phyloP scores from a whole-genome alignment of 2,329 filamentous ascomycete genomes.

The Paraconiothyrium brasiliense region DNA sequence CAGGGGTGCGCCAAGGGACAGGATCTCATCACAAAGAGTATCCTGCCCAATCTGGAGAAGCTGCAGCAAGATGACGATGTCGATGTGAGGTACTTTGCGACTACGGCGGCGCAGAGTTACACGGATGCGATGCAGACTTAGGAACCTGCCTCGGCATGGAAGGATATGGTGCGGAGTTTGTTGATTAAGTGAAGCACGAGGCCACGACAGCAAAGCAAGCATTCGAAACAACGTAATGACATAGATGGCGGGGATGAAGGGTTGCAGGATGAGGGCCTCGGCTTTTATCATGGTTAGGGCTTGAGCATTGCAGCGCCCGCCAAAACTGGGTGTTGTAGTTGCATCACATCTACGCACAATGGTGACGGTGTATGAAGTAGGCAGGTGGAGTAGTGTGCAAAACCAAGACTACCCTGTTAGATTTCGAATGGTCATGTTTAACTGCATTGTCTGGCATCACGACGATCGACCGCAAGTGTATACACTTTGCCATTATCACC shows the following conservation, averaged over 20 bases:
- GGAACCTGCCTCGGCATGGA: slow-evolving; percentile 18
- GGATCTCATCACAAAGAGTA: slow-evolving; percentile 84
- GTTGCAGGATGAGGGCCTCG: slow-evolving; percentile 31
- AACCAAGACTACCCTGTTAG: slow-evolving; percentile 42
- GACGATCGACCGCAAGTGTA: too few relatives aligned
- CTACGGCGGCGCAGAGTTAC: slow-evolving; percentile 75
- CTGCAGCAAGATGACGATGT: slow-evolving; percentile 97
- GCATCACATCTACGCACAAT: slow-evolving; percentile 2
- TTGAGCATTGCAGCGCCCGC: slow-evolving; percentile 6
- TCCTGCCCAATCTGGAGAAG: slow-evolving; percentile 91
- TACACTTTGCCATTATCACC: too few relatives aligned
- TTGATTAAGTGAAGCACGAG: slow-evolving; percentile 25
- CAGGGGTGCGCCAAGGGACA: slow-evolving; percentile 74
- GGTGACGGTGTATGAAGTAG: slow-evolving; percentile 22
- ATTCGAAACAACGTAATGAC: slow-evolving; percentile 45
- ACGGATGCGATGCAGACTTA: slow-evolving; percentile 53
- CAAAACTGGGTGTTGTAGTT: neutral
- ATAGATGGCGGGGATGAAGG: slow-evolving; percentile 18
- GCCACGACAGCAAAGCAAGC: slow-evolving; percentile 32
- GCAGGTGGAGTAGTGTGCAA: slow-evolving; percentile 12
- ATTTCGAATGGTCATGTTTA: slow-evolving; percentile 31
- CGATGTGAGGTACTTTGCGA: slow-evolving; percentile 97
- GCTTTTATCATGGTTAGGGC: slow-evolving; percentile 11
- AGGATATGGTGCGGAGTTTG: slow-evolving; percentile 19
- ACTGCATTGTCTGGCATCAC: slow-evolving; percentile 28